Base-by-base conservation (phyloP, 2,329 filamentous ascomycete species). In the Fusarium pilosicola region DNA sequence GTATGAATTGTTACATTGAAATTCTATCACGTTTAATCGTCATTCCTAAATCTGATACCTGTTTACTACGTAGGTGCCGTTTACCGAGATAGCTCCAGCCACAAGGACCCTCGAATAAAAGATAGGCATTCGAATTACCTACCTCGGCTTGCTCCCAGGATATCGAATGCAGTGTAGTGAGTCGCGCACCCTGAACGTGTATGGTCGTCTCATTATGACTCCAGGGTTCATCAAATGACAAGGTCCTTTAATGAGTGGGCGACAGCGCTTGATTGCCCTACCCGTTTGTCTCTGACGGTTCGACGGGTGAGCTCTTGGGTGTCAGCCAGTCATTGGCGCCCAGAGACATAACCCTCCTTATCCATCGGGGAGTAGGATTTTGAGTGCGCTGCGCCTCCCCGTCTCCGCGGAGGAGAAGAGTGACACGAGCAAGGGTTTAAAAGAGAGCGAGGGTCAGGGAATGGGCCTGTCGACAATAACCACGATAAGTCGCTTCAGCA, bases 301-400 rank as follows among this genome's bases (percentile, higher is more conserved):
- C 60, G 45, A 70, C 58, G 51, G 65, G 58, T 44, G 57, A 63
- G 65, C 34, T 52, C 51, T 62, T 51, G 28, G 44, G n/a, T n/a
- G 39, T 34, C 62, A 36, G 30, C 67, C 67, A 70, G 67, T 70
- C 51, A 51, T 28, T 63, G 24, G 34, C 36, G 59, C 34, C 45
- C 51, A 65, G 42, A 70, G 67, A 70, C 67, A 70, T 70, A 58
- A 30, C 60, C 44, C 38, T 28, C 34, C 51, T 41, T 52, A 26
- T 46, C 32, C 41, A 46, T 46, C 24, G 14, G 32, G 38, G 32
- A 38, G 36, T n/a, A 64, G 41, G 44, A 64, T 64, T 59, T 32
- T 61, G 54, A 48, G 32, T 59, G 52, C 28, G 55, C 36, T n/a
- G 32, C 56, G 24, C 46, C 55, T 44, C 64, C 48, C 58, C 55